Base-by-base conservation (phyloP, 169 alveolate genomes). In the Miamiensis avidus region DNA sequence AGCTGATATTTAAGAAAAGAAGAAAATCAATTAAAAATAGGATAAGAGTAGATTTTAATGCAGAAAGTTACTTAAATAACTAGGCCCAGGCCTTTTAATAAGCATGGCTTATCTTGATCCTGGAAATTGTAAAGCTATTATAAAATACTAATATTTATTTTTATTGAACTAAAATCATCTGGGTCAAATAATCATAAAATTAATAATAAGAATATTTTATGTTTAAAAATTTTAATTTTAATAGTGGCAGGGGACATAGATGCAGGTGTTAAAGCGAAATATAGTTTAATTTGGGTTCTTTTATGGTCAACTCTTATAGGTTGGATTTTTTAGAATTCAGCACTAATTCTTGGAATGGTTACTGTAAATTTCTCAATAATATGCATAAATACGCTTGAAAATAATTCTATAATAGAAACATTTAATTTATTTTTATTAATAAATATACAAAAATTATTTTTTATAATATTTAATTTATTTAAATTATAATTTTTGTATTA, bases 71-170 rank as follows among this genome's bases (percentile, higher is more conserved):
- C 26, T 6, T 26, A 73, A 73, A 73, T n/a, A n/a, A 26, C 28
- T 73, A 15, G 93, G 91, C 28, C 93, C 93, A 11, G 93, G 91
- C 1, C 34, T 83, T 49, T 65, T 89, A 26, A 89, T 89, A 82
- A 85, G 89, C 0, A 86, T 89, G 49, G 93, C 91, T 0, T 89
- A 82, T 65, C 76, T 89, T 32, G 91, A 89, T 79, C 93, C 93
- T n/a, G 91, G 93, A 29, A 89, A 89, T 64, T 77, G 91, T 87
- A 87, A 25, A 11, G 4, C 69, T 11, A 49, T 11, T 49, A 49
- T 11, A 49, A 49, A 4, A 11, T 49, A 49, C n/a, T n/a, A n/a
- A n/a, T n/a, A n/a, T n/a, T n/a, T n/a, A n/a, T n/a, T 49, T 49
- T 11, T n/a, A n/a, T n/a, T n/a, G n/a, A n/a, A n/a, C n/a, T n/a